Base-by-base conservation (phyloP, 768 basidiomycete genomes). In the Tulasnella sp. region DNA sequence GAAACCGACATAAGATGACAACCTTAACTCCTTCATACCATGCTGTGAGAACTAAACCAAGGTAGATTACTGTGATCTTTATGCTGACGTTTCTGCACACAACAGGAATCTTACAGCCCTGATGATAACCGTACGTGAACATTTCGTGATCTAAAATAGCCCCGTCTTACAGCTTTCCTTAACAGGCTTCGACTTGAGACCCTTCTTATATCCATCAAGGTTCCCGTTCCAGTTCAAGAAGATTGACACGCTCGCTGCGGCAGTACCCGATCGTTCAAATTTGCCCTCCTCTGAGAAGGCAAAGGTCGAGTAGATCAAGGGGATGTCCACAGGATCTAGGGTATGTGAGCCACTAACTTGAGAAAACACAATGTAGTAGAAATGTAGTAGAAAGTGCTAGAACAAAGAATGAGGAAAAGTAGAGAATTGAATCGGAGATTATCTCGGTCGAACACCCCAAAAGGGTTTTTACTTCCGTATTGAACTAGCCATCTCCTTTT, bases 1-100 rank as follows among this genome's bases (percentile, higher is more conserved):
- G 92, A 47, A 99, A 99, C 64, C 70, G 92, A 40, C 95, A 98
- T 69, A 99, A 99, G 76, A 98, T 99, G 91, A 93, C 91, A 22
- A 93, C 89, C 0, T 62, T 95, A 55, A 95, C 91, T 2, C 91
- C 91, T 1, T 75, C 88, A 1, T 95, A 95, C 60, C 91, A 95
- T 63, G 91, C 91, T 42, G 93, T 83, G 56, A 61, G 86, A 71
- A 5, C 45, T 42, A n/a, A n/a, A n/a, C n/a, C n/a, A 1, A 0
- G 45, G 43, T 39, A 0, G 10, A 16, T 32, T 20, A 16, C 15
- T 35, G 34, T 10, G 28, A 29, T 63, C 25, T 60, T 61, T 37
- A 60, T 62, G 62, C 35, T 19, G 63, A 60, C 25, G 53, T 52
- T 16, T 22, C 24, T 39, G n/a, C 13, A 20, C 13, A 24, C 37